Base-by-base conservation (phyloP, 2,329 filamentous ascomycete genomes). In the Ophiostoma quercus region DNA sequence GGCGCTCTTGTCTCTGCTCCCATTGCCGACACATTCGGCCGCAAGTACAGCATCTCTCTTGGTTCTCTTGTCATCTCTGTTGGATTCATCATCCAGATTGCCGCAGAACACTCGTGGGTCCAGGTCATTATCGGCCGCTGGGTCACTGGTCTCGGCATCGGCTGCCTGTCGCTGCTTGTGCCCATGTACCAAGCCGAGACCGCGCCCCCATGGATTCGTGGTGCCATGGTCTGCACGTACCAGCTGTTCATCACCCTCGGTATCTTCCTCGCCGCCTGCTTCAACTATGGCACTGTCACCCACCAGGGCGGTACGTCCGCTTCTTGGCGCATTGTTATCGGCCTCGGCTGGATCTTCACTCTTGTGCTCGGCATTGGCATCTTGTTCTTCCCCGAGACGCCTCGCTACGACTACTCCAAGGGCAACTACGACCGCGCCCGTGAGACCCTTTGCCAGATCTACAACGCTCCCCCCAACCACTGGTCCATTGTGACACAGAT, bases 181-280 rank as follows among this genome's bases (percentile, higher is more conserved):
- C 88, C 73, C 68, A 74, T 74, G 73, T 74, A 88, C 71, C 87
- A 90, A 77, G 85, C 85, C 57, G 88, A 90, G 76, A 87, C 83
- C 68, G 83, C 85, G 1, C 88, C 88, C 3, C 82, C 83, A 22
- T 82, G 87, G 74, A 88, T 90, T 72, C 85, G 88, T 73, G 88
- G 87, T 74, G 84, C 85, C 43, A 84, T 90, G 62, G 85, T 90
- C n/a, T 83, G 84, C 4, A 87, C 85, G n/a, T 92, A 91, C 78
- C 90, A 92, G 78, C 84, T 92, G 19, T 88, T 91, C 79, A 90
- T 92, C 77, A 92, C 89, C 0, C 80, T 91, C 37, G 90, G 90
- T 43, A 90, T 92, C 73, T 85, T 87, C 68, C 76, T 84, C 22
- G 74, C 73, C 3, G 72, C 72, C 66, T 79, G 83, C 69, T 81